Conservation (phyloP, 768 basidiomycete genomes). For the Boletus pseudopeckii region DNA sequence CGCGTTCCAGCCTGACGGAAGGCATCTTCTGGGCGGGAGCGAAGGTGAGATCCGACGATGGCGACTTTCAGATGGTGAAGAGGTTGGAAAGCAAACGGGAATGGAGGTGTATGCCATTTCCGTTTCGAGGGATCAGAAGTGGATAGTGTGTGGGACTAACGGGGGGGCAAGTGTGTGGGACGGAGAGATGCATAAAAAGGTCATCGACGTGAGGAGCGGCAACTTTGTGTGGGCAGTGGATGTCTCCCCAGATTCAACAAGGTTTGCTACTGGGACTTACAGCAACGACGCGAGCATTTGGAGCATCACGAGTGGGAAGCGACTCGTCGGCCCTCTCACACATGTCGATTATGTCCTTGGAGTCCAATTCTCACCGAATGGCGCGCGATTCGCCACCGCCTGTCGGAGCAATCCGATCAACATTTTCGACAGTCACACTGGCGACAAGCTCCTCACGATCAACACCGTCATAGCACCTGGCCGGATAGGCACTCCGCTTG, state of each 20-base stretch:
- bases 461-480: too few species aligned
- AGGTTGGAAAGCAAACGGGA: too few species aligned
- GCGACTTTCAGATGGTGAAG: too few species aligned
- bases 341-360: not conserved
- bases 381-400: not conserved
- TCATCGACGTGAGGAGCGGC: too few species aligned
- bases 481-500: not conserved
- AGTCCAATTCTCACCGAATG: not conserved
- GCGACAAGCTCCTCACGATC: not conserved
- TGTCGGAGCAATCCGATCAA: not conserved
- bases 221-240: not conserved
- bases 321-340: not conserved
- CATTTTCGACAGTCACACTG: not conserved
- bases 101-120: too few species aligned
- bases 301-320: not conserved
- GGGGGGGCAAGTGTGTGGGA: not conserved
- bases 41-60: too few species aligned
- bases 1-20: too few species aligned
- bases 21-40: too few species aligned
- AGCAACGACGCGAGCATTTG: not conserved
- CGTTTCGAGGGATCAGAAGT: too few species aligned
- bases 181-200: not conserved
- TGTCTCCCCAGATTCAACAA: not conserved
- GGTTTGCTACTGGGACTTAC: not conserved
- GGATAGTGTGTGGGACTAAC: too few species aligned